Conservation (phyloP, 1,139 yeast genomes). For the Geotrichum cucujoidarum region DNA sequence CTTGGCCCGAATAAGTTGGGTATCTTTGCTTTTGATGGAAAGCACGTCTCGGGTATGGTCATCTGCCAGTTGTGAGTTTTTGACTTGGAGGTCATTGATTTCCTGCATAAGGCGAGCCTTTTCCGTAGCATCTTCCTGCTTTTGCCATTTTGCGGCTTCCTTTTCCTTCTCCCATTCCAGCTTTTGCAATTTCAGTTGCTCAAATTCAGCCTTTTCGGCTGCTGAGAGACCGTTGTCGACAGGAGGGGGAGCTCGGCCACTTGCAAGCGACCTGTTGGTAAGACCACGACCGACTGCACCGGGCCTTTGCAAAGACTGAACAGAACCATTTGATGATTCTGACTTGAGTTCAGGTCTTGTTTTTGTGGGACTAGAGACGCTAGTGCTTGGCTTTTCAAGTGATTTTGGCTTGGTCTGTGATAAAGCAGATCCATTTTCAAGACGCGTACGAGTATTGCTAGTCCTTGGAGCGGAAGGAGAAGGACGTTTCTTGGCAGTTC, state of each 20-base stretch:
- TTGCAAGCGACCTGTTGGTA: constrained; percentile 12
- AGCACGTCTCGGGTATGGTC: constrained; percentile 51
- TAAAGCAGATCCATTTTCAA: not conserved
- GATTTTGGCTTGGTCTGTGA: not conserved
- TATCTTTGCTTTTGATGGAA: constrained; percentile 59
- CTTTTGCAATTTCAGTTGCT: constrained; percentile 50
- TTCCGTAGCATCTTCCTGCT: constrained; percentile 45
- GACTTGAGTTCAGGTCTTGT: not conserved
- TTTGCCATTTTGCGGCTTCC: constrained; percentile 39
- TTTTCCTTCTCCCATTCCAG: constrained; percentile 46
- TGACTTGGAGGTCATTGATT: constrained; percentile 36
- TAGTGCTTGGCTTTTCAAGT: not conserved
- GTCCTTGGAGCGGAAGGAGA: not conserved
- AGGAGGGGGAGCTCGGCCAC: constrained; percentile 3
- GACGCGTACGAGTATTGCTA: not conserved
- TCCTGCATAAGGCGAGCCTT: constrained; percentile 44
- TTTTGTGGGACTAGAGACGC: not conserved
- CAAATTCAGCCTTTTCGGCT: constrained; percentile 47
- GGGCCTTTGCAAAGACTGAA: not conserved
- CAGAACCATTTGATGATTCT: not conserved
- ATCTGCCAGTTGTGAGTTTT: constrained; percentile 42
- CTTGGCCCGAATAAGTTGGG: constrained; percentile 54
- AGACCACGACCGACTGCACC: constrained; percentile 10
- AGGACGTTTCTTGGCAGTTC: constrained; percentile 17
- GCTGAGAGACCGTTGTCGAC: constrained; percentile 16